phyloP scores from a whole-genome alignment of 345 rosid species.

The Balakata baccata region DNA sequence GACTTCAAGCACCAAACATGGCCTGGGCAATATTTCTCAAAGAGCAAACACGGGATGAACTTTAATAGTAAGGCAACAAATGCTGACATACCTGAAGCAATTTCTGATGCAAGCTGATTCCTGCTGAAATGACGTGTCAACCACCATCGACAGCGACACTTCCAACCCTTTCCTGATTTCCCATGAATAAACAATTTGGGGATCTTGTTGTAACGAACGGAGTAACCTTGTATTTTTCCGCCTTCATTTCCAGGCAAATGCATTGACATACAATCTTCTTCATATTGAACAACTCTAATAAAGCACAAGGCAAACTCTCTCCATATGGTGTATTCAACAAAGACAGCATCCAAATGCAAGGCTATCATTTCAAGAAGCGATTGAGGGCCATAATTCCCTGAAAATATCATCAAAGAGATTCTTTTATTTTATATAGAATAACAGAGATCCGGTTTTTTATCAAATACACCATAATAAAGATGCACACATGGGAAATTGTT shows the following conservation, averaged over 20 bases:
- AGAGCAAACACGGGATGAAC: no score
- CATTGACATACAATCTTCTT: constrained; percentile 63
- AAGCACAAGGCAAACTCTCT: constrained; percentile 74
- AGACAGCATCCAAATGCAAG: constrained; percentile 70
- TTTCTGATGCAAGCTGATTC: constrained; percentile 47
- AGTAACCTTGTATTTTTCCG: constrained; percentile 25
- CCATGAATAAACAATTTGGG: constrained; percentile 42
- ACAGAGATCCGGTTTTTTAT: not conserved
- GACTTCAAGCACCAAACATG: not conserved
- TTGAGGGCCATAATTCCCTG: constrained; percentile 56
- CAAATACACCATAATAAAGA: not conserved
- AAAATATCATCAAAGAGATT: constrained; percentile 3
- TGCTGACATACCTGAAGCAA: constrained; percentile 32
- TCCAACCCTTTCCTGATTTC: constrained; percentile 48
- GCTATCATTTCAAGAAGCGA: constrained; percentile 73
- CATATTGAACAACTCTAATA: constrained; percentile 37
- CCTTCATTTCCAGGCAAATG: constrained; percentile 39
- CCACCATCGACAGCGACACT: constrained; percentile 66
- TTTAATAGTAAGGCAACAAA: not conserved
- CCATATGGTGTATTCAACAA: constrained; percentile 47
- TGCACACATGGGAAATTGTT: not conserved
- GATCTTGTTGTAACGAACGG: constrained; percentile 30
- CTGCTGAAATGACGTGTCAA: constrained; percentile 54
- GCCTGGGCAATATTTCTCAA: not conserved
- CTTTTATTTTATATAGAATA: not conserved